Percentiles rank a stretch among this genome's conserved stretches.
Conservation (phyloP, 2,329 filamentous ascomycete species). For the Talaromyces albobiverticillius region DNA sequence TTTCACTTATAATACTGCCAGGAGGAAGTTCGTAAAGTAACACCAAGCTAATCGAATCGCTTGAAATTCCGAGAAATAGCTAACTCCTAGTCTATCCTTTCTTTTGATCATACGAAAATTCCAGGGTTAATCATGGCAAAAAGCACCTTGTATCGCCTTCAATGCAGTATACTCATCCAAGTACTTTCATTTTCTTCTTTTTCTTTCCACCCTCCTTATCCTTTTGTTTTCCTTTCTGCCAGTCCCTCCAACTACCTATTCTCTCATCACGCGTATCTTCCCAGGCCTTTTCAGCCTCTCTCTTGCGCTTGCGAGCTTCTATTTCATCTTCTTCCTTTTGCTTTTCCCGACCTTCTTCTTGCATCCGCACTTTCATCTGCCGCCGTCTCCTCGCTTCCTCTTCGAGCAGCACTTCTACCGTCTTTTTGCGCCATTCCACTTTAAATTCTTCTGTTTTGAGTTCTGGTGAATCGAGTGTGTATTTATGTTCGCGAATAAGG, state of each 20-base stretch:
- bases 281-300: conserved; percentile 93
- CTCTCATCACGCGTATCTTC: conserved; percentile 86
- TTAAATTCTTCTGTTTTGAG: conserved; percentile 76
- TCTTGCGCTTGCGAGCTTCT: conserved; percentile 76
- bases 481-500: conserved; percentile 89
- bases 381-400: conserved; percentile 81
- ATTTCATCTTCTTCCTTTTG: conserved; percentile 80
- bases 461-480: conserved; percentile 84
- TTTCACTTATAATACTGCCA: background rate
- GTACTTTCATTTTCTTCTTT: conserved; percentile 50
- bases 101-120: background rate
- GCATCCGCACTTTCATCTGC: conserved; percentile 90
- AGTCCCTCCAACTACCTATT: conserved; percentile 91
- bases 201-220: conserved; percentile 59
- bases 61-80: background rate
- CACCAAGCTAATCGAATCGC: background rate
- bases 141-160: background rate
- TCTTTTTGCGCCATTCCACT: conserved; percentile 84
- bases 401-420: conserved; percentile 84
- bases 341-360: conserved; percentile 91
- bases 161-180: conserved; percentile 30
- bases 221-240: conserved; percentile 68
- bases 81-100: background rate
- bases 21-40: background rate
- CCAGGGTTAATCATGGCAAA: background rate